Evolutionary conservation across 345 rosid genomes (phyloP).

Genomic region (Syzygium grande): DNA sequence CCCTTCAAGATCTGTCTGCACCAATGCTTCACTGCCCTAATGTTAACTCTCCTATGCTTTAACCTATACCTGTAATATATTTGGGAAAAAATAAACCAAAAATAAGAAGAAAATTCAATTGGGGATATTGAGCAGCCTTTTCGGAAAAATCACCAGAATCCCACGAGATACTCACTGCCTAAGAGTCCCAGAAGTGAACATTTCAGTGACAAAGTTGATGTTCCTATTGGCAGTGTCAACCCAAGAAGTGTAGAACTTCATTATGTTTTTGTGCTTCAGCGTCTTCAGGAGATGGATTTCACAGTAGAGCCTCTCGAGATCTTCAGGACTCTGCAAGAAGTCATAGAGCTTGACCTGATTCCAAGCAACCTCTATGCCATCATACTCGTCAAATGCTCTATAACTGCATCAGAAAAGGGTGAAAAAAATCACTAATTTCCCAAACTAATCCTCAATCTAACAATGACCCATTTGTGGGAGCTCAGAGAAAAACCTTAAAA

Average conservation of each 20-base stretch:
- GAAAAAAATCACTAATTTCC: conserved; percentile 14
- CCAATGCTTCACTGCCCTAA: conserved; percentile 90
- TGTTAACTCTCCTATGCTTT: conserved; percentile 82
- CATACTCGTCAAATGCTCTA: conserved; percentile 88
- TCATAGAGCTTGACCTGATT: conserved; percentile 94
- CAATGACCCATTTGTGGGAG: conserved; percentile 5
- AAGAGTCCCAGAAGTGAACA: conserved; percentile 94
- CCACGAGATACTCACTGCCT: conserved; percentile 55
- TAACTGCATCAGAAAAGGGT: conserved; percentile 49
- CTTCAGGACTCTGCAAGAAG: conserved; percentile 88
- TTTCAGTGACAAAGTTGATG: conserved; percentile 88
- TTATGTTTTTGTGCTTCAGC: conserved; percentile 76
- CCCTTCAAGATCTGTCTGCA: conserved; percentile 89
- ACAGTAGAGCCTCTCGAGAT: conserved; percentile 85
- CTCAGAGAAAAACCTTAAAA: conserved; percentile 1
- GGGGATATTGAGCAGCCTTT: neutral
- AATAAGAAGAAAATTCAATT: neutral
- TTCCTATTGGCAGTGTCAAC: conserved; percentile 75
- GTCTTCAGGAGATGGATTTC: conserved; percentile 97
- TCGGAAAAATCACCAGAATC: neutral
- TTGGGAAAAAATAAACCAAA: neutral
- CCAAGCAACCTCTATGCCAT: conserved; percentile 98
- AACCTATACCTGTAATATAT: conserved; percentile 44
- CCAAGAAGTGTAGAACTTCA: conserved; percentile 93
- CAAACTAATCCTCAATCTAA: conserved; percentile 14